Percentiles rank a stretch among this genome's conserved stretches.
Evolutionary conservation across 345 rosid genomes (phyloP).

Genomic region (Linum trigynum): DNA sequence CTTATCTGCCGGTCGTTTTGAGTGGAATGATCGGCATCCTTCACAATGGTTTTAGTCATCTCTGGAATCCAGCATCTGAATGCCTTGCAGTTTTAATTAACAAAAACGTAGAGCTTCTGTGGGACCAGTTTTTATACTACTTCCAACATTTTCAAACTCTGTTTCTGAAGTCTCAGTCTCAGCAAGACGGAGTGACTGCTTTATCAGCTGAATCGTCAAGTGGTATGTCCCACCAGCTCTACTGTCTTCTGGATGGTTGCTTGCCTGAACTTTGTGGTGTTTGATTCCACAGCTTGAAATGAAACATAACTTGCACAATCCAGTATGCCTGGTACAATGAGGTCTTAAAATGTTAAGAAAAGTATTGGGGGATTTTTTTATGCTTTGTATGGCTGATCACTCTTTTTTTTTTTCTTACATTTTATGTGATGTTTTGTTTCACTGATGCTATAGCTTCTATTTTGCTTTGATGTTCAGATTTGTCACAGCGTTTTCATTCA

Average conservation of each 20-base stretch:
- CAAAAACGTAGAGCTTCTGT: slow-evolving; percentile 39
- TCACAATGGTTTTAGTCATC: slow-evolving; percentile 50
- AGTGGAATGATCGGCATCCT: slow-evolving; percentile 68
- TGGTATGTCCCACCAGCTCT: slow-evolving; percentile 34
- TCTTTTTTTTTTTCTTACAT: background rate
- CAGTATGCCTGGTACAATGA: background rate
- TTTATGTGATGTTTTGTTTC: background rate
- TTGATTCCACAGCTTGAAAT: slow-evolving; percentile 2
- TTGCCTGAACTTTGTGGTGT: background rate
- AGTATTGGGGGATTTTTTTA: background rate
- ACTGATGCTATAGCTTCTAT: background rate
- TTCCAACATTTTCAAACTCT: slow-evolving; percentile 38
- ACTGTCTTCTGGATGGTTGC: background rate
- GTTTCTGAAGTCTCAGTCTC: slow-evolving; percentile 28
- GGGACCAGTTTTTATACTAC: slow-evolving; percentile 53
- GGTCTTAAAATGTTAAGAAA: background rate
- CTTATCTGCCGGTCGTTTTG: slow-evolving; percentile 47
- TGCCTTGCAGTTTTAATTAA: slow-evolving; percentile 61
- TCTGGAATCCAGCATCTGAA: slow-evolving; percentile 64
- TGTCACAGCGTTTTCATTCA: slow-evolving; percentile 40
- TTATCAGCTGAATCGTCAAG: slow-evolving; percentile 23
- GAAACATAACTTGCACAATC: background rate
- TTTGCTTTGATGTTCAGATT: slow-evolving; percentile 41
- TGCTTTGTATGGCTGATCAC: background rate
- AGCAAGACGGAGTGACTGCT: slow-evolving; percentile 25